Evolutionary conservation across 495 filamentous ascomycete genomes (phyloP).

Genomic region (Neurospora sp.): DNA sequence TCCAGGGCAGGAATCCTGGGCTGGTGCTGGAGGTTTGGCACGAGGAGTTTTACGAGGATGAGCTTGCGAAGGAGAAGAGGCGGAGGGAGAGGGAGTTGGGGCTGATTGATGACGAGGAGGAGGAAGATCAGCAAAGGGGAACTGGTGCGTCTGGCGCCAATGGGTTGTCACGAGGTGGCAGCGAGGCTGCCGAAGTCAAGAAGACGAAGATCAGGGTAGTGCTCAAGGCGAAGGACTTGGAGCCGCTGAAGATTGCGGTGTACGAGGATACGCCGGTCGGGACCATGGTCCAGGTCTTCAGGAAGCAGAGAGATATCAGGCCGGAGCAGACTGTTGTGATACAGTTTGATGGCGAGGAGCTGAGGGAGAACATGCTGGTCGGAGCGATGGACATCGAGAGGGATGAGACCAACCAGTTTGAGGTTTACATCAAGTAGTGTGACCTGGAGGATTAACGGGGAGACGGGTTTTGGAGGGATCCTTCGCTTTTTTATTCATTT

Average conservation of each 20-base stretch:
- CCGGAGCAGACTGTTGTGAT: conserved; percentile 47
- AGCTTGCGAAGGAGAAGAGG: conserved; percentile 28
- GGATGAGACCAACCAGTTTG: conserved; percentile 65
- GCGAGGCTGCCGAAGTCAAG: conserved; percentile 12
- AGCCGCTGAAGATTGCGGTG: conserved; percentile 26
- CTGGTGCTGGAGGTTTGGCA: conserved; percentile 69
- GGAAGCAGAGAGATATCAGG: conserved; percentile 18
- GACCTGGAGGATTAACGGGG: neutral
- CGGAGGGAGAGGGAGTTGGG: conserved; percentile 20
- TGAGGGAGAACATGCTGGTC: conserved; percentile 52
- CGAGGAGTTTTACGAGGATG: conserved; percentile 43
- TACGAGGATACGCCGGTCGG: conserved; percentile 27
- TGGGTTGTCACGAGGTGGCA: neutral
- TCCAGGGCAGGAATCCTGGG: conserved; percentile 13
- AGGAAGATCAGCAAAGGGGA: neutral
- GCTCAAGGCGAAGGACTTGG: conserved; percentile 32
- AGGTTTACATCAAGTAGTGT: conserved; percentile 53
- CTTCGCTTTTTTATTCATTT: too few species aligned
- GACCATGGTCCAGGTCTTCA: conserved; percentile 30
- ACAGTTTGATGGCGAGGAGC: conserved; percentile 69
- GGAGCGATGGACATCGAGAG: conserved; percentile 55
- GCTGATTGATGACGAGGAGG: conserved; percentile 6
- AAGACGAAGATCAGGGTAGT: conserved; percentile 50
- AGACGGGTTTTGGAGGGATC: neutral
- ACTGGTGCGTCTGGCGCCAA: neutral